Evolutionary conservation across 2,329 filamentous ascomycete species (phyloP).

Genomic region (Paecilomyces sp.): DNA sequence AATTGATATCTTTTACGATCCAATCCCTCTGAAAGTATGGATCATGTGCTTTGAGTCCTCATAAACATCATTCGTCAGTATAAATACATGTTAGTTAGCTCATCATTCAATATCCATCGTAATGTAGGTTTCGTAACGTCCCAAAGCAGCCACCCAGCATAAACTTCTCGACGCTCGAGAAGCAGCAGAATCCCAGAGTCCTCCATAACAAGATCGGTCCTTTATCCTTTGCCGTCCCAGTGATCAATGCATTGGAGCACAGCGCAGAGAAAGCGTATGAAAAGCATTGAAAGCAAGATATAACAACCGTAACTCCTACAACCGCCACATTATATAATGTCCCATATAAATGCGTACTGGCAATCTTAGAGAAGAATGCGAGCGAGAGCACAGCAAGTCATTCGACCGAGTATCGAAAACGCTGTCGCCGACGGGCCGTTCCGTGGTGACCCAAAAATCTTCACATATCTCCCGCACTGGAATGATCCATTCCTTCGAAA

Average conservation of each 20-base stretch:
- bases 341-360: not conserved
- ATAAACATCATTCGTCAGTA: not conserved
- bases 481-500: not conserved
- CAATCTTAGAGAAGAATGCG: not conserved
- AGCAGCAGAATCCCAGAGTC: not conserved
- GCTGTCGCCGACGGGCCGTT: not conserved
- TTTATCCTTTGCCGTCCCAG: not conserved
- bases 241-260: not conserved
- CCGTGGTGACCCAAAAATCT: not conserved
- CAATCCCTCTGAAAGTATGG: not conserved
- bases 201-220: not conserved
- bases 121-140: not conserved
- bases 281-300: not conserved
- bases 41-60: not conserved
- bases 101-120: not conserved
- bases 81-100: not conserved
- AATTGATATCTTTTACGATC: not conserved
- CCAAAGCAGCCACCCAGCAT: not conserved
- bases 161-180: not conserved
- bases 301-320: not conserved
- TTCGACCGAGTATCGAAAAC: not conserved
- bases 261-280: not conserved
- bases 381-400: not conserved
- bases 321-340: not conserved
- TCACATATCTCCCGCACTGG: not conserved